Conservation (phyloP, 2,329 filamentous ascomycete species). For the Amauroascus niger region DNA sequence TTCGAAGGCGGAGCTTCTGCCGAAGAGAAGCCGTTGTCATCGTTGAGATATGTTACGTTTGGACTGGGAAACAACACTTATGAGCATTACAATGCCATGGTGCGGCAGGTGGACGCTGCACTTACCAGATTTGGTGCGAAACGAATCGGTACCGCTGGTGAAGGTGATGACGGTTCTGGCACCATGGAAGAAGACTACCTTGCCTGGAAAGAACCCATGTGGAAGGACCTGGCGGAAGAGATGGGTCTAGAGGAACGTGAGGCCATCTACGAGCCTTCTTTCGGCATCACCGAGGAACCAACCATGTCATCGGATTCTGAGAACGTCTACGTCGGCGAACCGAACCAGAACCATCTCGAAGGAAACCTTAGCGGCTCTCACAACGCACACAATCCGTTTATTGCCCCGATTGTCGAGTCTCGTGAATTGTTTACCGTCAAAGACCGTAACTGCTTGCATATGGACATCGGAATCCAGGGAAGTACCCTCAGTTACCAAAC, state of each 20-base stretch:
- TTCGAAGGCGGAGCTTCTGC: constrained; percentile 60
- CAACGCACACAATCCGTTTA: constrained; percentile 94
- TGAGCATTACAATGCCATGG: constrained; percentile 98
- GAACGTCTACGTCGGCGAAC: constrained; percentile 88
- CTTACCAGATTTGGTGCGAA: constrained; percentile 73
- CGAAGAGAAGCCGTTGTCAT: constrained; percentile 63
- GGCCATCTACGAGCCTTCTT: constrained; percentile 88
- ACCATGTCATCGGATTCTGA: constrained; percentile 63
- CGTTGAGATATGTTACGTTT: constrained; percentile 88
- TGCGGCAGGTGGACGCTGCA: constrained; percentile 76
- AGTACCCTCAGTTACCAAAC: constrained; percentile 91
- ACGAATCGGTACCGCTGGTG: constrained; percentile 77
- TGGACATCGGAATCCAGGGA: constrained; percentile 84
- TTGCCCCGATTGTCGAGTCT: constrained; percentile 88
- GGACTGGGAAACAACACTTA: constrained; percentile 99
- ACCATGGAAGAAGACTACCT: constrained; percentile 99
- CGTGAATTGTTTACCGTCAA: constrained; percentile 79
- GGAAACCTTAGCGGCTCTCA: constrained; percentile 75
- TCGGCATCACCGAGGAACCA: constrained; percentile 67
- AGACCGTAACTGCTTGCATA: constrained; percentile 88
- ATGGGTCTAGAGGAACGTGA: constrained; percentile 92
- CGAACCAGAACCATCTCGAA: constrained; percentile 91
- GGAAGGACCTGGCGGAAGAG: constrained; percentile 69
- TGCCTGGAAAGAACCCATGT: constrained; percentile 99
- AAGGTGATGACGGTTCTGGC: constrained; percentile 93